These are phyloP conservation scores for Volvox reticuliferus DNA, from an alignment of 139 green algal genomes.

Conservation along the genomic window DNA sequence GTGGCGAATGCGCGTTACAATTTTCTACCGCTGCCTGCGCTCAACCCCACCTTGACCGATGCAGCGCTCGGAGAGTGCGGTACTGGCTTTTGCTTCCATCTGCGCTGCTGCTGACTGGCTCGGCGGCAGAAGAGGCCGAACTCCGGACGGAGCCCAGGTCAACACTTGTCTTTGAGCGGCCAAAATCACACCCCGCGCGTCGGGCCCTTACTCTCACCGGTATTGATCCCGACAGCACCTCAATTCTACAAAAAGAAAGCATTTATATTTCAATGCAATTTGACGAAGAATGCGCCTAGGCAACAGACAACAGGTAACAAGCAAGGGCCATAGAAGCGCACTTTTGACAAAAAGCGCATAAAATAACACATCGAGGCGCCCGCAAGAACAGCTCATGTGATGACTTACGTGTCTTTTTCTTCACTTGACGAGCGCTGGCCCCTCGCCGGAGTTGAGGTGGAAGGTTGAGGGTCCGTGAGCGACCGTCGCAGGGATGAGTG, in stretches of 20 bases:
- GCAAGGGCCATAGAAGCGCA: not conserved
- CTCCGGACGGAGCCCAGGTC: not conserved
- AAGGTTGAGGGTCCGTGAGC: constrained; percentile 10
- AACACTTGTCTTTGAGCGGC: not conserved
- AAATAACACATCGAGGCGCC: not conserved
- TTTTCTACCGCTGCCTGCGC: no score
- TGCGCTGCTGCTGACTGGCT: not conserved
- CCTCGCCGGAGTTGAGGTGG: not conserved
- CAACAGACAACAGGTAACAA: not conserved
- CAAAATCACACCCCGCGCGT: constrained; percentile 11
- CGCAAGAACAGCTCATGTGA: not conserved
- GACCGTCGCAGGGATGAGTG: not conserved
- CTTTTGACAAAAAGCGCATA: not conserved
- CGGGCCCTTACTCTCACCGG: not conserved
- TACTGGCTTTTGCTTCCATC: constrained; percentile 15
- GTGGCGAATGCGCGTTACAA: no score
- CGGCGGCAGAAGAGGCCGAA: not conserved
- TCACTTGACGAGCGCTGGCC: not conserved
- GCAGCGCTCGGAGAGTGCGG: not conserved
- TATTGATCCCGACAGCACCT: not conserved
- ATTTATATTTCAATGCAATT: not conserved
- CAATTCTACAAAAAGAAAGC: constrained; percentile 1
- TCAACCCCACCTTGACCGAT: constrained; percentile 31
- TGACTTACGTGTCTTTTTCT: constrained; percentile 27
- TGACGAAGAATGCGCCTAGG: not conserved